Conservation (phyloP, 352 stramenopile species). For the Phytophthora cactorum region DNA sequence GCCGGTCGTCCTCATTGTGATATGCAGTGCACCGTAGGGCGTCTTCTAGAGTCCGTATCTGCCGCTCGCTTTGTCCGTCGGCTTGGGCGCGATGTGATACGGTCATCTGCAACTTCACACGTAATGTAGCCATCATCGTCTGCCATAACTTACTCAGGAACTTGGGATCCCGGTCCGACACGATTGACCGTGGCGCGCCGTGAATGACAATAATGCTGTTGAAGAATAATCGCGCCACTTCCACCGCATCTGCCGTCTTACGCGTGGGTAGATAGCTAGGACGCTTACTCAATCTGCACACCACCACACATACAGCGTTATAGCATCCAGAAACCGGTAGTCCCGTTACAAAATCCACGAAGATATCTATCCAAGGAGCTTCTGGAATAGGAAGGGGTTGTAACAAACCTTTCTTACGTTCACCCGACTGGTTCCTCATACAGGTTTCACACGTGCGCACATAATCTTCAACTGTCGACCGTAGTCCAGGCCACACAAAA, state of each 20-base stretch:
- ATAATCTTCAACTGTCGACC: slow-evolving; percentile 1
- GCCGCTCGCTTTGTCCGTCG: not conserved
- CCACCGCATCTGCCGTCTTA: too few relatives aligned
- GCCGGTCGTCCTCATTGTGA: too few relatives aligned
- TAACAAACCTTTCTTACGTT: too few relatives aligned
- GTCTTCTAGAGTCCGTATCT: not conserved
- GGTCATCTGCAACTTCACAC: not conserved
- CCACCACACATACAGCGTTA: too few relatives aligned
- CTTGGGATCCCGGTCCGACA: not conserved
- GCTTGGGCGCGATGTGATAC: not conserved
- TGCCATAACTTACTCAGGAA: not conserved
- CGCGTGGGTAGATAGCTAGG: too few relatives aligned
- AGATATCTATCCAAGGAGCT: too few relatives aligned
- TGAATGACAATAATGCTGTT: not conserved
- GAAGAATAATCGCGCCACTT: not conserved
- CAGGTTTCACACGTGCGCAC: slow-evolving; percentile 8
- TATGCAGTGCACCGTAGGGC: not conserved
- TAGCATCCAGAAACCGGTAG: too few relatives aligned
- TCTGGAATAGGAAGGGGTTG: too few relatives aligned
- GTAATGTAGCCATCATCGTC: not conserved
- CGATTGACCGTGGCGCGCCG: not conserved
- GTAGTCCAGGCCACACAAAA: not conserved
- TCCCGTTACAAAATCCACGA: too few relatives aligned
- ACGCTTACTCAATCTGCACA: too few relatives aligned
- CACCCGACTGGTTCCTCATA: not conserved